Conservation (phyloP, 2,329 filamentous ascomycete species). For the Alternaria triticimaculans region DNA sequence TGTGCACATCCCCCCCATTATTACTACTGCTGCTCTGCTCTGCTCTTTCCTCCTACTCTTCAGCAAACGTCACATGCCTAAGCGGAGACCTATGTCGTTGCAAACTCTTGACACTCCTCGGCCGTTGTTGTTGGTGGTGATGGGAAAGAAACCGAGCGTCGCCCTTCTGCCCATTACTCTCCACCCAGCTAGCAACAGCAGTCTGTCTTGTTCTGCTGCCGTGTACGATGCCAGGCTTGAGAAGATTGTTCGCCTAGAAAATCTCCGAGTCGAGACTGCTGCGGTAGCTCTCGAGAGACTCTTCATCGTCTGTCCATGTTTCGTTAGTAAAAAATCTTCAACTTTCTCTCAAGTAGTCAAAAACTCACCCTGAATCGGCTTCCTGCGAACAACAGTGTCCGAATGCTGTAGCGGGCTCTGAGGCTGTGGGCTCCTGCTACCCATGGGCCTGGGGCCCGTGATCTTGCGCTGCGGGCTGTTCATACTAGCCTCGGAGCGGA, state of each 20-base stretch:
- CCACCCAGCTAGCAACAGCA: not conserved
- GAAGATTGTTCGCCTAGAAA: conserved; percentile 31
- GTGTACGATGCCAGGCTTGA: not conserved
- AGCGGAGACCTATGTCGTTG: not conserved
- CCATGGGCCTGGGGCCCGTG: conserved; percentile 59
- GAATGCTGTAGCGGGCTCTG: conserved; percentile 36
- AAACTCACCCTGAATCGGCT: conserved; percentile 43
- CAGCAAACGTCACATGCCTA: conserved; percentile 8
- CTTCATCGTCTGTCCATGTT: conserved; percentile 28
- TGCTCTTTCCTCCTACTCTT: not conserved
- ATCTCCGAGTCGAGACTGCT: conserved; percentile 47
- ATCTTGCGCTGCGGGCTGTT: conserved; percentile 52
- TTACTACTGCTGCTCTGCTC: too few relatives aligned
- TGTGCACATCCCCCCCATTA: not conserved
- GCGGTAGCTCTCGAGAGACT: conserved; percentile 42
- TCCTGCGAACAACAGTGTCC: conserved; percentile 46
- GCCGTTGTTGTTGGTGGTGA: not conserved
- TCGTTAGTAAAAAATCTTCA: conserved; percentile 5
- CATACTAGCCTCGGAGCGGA: conserved; percentile 32
- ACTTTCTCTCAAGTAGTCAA: not conserved
- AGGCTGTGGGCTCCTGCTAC: conserved; percentile 48
- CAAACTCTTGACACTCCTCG: not conserved
- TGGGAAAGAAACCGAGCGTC: not conserved
- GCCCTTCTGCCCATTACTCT: conserved; percentile 1
- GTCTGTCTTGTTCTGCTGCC: not conserved